Evolutionary conservation across 2,329 filamentous ascomycete species (phyloP), one percentile per base, ranked within the genome.

Genomic region (Pseudogymnoascus sp.): DNA sequence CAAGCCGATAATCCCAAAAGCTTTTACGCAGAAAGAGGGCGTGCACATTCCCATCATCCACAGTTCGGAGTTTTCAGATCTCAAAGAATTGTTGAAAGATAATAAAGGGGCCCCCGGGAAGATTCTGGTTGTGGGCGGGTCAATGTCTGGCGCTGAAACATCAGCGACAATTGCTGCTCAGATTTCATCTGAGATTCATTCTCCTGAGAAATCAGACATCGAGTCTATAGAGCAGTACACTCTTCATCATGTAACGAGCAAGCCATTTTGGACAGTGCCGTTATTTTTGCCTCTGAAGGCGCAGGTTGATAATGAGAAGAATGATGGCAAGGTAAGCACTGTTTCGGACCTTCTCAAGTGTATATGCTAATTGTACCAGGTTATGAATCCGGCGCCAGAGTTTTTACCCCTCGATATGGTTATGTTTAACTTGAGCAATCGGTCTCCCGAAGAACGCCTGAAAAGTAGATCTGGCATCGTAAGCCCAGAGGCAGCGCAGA

Each of bases 91-190:
- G 2, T 69, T 88, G 1, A 75, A 74, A 0, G 71, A 74, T 10
- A 63, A 62, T 42, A 68, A 18, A 69, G 74, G 0, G 72, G 70
- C 0, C 1, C 46, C 62, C 4, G 78, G 79, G 1, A 90, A 87
- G 70, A 85, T 95, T 14, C 78, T 91, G 1, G 79, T 96, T 0
- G 84, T 92, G 0, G 91, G 91, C 0, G 90, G 90, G 0, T 89
- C 92, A 69, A 92, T 95, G 82, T 93, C 90, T 1, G 90, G 90
- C 0, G 84, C 89, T 4, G 91, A 96, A 76, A 88, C 88, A 59
- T 88, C 90, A 0, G 87, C 85, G 8, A 86, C 87, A 1, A 83
- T 93, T 60, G 89, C 89, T 10, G 80, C 85, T 4, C 85, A 92
- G 66, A 74, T 93, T 1, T 93, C 90, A 0, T 85, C 85, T 5